Evolutionary conservation across 768 basidiomycete genomes (phyloP).

Genomic region (Serendipita vermifera): DNA sequence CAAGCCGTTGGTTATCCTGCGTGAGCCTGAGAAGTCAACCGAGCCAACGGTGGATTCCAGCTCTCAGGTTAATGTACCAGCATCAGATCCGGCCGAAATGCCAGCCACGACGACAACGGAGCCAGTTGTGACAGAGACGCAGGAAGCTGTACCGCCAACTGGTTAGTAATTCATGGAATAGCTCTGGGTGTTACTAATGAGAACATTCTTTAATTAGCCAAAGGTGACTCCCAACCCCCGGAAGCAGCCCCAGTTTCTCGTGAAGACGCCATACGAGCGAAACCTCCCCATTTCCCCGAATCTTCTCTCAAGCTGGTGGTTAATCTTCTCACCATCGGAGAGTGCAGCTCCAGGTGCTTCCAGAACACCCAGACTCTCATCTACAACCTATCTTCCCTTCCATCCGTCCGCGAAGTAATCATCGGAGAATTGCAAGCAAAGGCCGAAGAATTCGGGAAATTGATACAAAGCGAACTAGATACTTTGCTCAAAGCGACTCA

Average conservation of each 20-base stretch:
- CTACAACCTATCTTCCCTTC: conserved; percentile 79
- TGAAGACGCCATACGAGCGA: conserved; percentile 34
- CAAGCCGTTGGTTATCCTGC: conserved; percentile 54
- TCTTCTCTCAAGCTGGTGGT: conserved; percentile 80
- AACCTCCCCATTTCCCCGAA: conserved; percentile 75
- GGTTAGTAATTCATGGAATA: conserved; percentile 7
- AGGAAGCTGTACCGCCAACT: conserved; percentile 11
- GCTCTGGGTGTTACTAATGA: neutral
- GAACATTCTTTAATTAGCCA: neutral
- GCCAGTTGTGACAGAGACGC: conserved; percentile 16
- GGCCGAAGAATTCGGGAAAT: conserved; percentile 78
- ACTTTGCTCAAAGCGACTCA: conserved; percentile 56
- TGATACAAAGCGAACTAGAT: conserved; percentile 61
- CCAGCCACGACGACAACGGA: conserved; percentile 16
- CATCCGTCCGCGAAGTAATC: conserved; percentile 78
- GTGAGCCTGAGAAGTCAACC: conserved; percentile 30
- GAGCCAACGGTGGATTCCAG: neutral
- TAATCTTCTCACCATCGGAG: conserved; percentile 93
- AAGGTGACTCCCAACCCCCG: neutral
- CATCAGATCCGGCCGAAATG: neutral
- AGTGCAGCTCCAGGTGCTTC: conserved; percentile 95
- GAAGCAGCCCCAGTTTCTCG: conserved; percentile 12
- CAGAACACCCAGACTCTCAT: conserved; percentile 84
- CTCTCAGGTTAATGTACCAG: conserved; percentile 5
- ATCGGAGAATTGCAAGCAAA: conserved; percentile 75